phyloP scores from a whole-genome alignment of 2,329 filamentous ascomycete species.

The Pseudocercospora eumusae region DNA sequence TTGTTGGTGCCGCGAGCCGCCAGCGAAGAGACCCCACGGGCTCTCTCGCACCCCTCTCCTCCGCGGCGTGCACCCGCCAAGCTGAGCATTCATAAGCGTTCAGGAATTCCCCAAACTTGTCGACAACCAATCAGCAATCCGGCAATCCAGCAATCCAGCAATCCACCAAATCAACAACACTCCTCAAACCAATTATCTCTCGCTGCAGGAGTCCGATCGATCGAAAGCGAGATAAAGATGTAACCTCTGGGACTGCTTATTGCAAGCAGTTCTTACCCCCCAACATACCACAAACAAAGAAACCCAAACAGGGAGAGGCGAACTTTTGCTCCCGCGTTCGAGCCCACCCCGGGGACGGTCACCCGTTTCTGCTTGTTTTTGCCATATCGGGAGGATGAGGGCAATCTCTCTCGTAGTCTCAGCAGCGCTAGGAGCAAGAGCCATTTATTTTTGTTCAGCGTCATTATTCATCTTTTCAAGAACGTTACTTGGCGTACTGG shows the following conservation, averaged over 20 bases:
- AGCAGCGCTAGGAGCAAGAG: not conserved
- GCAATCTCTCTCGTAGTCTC: no score
- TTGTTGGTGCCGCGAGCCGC: not conserved
- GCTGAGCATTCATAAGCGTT: not conserved
- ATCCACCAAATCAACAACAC: not conserved
- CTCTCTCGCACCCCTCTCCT: not conserved
- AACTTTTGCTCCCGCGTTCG: not conserved
- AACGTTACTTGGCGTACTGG: not conserved
- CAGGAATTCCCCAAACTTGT: not conserved
- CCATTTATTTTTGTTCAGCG: not conserved
- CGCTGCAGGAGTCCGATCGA: not conserved
- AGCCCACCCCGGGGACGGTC: not conserved
- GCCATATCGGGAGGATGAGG: not conserved
- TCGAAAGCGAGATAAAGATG: constrained; percentile 1
- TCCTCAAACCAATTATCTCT: not conserved
- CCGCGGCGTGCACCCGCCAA: not conserved
- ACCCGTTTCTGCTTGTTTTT: not conserved
- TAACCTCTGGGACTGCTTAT: not conserved
- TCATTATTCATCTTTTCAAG: not conserved
- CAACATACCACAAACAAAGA: not conserved
- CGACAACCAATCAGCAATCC: not conserved
- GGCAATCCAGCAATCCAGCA: not conserved
- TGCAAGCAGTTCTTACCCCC: not conserved
- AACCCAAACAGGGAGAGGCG: not conserved
- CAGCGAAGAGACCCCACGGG: not conserved